Base-by-base conservation (phyloP, 73 alveolate species). In the Blepharisma japonicum region DNA sequence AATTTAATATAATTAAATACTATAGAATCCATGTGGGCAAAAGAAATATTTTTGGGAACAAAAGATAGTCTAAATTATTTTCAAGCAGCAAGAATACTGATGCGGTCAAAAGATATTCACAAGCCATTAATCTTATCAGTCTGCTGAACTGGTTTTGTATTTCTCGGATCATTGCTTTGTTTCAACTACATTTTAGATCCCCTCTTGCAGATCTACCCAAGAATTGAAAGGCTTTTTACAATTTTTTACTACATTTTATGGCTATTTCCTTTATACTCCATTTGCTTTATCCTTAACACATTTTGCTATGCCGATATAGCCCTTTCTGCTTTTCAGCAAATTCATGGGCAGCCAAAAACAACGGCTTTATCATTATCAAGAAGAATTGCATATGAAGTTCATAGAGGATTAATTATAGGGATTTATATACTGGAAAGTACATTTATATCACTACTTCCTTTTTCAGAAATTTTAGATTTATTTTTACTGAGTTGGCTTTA, bases 401-500 rank as follows among this genome's bases (percentile, higher is more conserved):
- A 61, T 61, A n/a, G 74, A 61, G 74, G 50, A 20, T 25, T 61
- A 9, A 61, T 61, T 8, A 25, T 61, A 39, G 74, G 74, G 14
- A 39, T 61, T 61, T 61, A 61, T 25, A 4, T 61, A 14, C 0
- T 61, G 39, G 14, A 14, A 14, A 5, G 0, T 2, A 20, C 38
- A 14, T 20, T 61, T 8, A 61, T 61, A 14, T 61, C 74, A 18
- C 2, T 61, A 2, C 18, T 61, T 9, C 74, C 74, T 20, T 14
- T 8, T 25, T 61, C 74, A 61, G 38, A 18, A 2, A 8, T 25
- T 8, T 9, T 25, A 8, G 11, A 8, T 14, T 8, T 25, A 18
- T 20, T 14, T 4, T 61, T 61, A 25, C 14, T 61, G 74, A 61
- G 74, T 25, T 61, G 74, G 74, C 74, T 61, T 25, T 61, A 61